Percentiles rank a stretch among this genome's conserved stretches.
Conservation (phyloP, 108 stramenopile species). For the Skeletonema marinoi region DNA sequence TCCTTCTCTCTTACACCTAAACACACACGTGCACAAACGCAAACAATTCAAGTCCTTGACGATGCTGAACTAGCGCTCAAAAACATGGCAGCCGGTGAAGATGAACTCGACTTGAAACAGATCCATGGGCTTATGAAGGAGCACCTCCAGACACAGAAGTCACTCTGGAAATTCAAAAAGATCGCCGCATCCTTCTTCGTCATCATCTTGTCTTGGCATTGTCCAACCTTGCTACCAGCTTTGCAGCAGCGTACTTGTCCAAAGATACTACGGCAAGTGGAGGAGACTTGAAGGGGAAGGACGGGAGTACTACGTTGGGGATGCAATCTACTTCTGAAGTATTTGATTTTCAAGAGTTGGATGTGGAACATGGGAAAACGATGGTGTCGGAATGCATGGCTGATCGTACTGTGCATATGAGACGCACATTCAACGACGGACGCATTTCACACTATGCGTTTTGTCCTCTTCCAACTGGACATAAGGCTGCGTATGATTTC, state of each 20-base stretch:
- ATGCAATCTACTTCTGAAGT: background rate
- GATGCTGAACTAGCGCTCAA: conserved; percentile 5
- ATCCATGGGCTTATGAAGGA: background rate
- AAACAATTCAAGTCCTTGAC: background rate
- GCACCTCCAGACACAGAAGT: background rate
- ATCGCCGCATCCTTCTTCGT: conserved; percentile 19
- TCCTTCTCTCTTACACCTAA: too few relatives aligned
- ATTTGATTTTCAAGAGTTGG: background rate
- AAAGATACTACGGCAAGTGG: conserved; percentile 45
- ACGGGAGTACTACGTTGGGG: background rate
- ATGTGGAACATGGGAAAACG: background rate
- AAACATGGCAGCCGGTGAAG: background rate
- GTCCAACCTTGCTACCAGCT: conserved; percentile 54
- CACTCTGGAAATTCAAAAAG: background rate
- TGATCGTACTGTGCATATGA: background rate
- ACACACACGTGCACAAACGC: too few relatives aligned
- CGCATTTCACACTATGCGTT: background rate
- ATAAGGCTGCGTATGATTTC: background rate
- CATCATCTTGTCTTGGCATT: conserved; percentile 49
- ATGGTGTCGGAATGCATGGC: background rate
- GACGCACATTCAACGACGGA: background rate
- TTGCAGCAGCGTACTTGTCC: conserved; percentile 58
- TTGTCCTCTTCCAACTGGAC: background rate
- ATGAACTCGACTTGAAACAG: background rate
- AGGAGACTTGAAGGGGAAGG: background rate